Percentiles rank a stretch among this genome's conserved stretches.
Conservation (phyloP, 352 stramenopile genomes). For the Phytophthora podocarpi region DNA sequence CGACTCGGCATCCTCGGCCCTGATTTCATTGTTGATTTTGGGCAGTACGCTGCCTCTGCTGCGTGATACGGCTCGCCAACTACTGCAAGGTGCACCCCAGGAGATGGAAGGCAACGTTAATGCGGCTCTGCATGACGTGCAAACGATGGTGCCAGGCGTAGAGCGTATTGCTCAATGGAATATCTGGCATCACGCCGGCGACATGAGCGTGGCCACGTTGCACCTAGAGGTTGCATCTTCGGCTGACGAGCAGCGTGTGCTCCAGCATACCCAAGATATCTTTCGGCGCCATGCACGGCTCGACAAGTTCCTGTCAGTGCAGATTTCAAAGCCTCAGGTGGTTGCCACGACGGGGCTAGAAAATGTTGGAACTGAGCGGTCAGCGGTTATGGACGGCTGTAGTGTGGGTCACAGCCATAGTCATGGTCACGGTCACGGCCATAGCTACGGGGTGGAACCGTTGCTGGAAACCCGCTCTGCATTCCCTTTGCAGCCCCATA, state of each 20-base stretch:
- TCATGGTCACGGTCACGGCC: conserved; percentile 26
- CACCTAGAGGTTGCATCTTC: conserved; percentile 56
- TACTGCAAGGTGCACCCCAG: conserved; percentile 71
- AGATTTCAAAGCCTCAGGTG: conserved; percentile 58
- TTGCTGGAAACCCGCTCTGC: conserved; percentile 6
- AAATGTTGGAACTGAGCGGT: conserved; percentile 3
- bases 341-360: conserved; percentile 10
- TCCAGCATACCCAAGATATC: conserved; percentile 53
- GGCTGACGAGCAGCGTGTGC: conserved; percentile 60
- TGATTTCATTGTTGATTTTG: conserved; percentile 87
- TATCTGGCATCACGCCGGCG: conserved; percentile 75
- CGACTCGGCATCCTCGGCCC: conserved; percentile 80
- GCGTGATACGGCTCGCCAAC: conserved; percentile 71
- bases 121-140: conserved; percentile 53
- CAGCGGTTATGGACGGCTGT: conserved; percentile 20
- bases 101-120: conserved; percentile 56
- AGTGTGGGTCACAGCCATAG: conserved; percentile 18
- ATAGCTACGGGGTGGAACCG: conserved; percentile 26
- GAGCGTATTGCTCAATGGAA: conserved; percentile 67
- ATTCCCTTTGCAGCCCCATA: conserved; percentile 15
- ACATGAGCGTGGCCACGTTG: conserved; percentile 61
- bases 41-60: conserved; percentile 82
- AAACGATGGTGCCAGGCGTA: conserved; percentile 46
- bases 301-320: conserved; percentile 63
- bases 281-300: conserved; percentile 48